Conservation (phyloP, 257 asterid genomes). For the Solanum virginianum region DNA sequence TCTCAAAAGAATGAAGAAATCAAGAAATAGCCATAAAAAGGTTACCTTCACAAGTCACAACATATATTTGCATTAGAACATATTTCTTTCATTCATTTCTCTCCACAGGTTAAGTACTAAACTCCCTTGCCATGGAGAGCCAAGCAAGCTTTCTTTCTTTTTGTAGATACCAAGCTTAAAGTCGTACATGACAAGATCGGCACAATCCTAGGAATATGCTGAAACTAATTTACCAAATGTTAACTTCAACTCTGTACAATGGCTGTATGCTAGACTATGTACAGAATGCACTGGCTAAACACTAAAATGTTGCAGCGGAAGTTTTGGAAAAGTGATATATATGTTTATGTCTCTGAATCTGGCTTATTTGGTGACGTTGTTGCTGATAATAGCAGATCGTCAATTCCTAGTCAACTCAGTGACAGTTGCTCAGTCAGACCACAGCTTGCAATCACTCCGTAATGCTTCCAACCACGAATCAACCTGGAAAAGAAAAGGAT, state of each 20-base stretch:
- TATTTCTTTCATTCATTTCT: neutral
- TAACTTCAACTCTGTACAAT: neutral
- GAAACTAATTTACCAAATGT: neutral
- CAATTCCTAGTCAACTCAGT: neutral
- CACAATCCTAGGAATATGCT: neutral
- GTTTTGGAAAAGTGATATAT: neutral
- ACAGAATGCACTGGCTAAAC: neutral
- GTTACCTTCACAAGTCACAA: neutral
- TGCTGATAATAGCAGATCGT: neutral
- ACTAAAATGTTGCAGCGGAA: neutral
- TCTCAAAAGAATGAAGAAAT: neutral
- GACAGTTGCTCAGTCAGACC: slow-evolving; percentile 7
- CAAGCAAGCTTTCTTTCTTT: neutral
- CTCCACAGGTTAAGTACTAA: neutral
- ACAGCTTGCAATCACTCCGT: slow-evolving; percentile 33
- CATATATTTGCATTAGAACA: neutral
- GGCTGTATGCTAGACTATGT: neutral
- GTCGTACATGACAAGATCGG: neutral
- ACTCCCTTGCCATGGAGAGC: neutral
- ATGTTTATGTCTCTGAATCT: neutral
- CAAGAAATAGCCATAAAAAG: neutral
- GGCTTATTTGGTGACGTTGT: neutral
- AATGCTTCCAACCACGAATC: slow-evolving; percentile 76
- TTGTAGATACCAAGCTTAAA: neutral
- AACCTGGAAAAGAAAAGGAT: slow-evolving; percentile 25